phyloP scores from a whole-genome alignment of 345 rosid genomes.

The Turritis glabra region DNA sequence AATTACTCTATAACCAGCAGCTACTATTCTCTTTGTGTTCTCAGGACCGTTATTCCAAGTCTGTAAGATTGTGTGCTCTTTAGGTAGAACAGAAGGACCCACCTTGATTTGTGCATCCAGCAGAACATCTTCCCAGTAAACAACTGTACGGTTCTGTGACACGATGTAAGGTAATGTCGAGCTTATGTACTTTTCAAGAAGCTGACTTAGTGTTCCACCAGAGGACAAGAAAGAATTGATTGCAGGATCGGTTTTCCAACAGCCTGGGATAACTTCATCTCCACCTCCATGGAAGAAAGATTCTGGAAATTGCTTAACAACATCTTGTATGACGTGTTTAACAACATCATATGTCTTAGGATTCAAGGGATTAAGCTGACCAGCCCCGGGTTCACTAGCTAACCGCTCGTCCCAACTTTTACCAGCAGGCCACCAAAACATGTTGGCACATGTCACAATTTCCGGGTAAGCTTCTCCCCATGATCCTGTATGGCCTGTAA shows the following conservation, averaged over 20 bases:
- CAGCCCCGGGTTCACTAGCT: constrained; percentile 84
- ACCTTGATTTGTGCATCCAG: constrained; percentile 55
- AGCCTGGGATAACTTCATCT: constrained; percentile 77
- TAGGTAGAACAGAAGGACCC: constrained; percentile 52
- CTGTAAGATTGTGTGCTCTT: constrained; percentile 65
- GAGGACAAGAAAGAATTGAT: constrained; percentile 58
- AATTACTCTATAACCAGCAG: constrained; percentile 74
- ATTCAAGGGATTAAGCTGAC: constrained; percentile 79
- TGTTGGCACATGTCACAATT: constrained; percentile 75
- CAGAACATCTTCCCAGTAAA: constrained; percentile 87
- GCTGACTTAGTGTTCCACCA: constrained; percentile 67
- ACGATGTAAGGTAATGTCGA: constrained; percentile 60
- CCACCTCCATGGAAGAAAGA: constrained; percentile 73
- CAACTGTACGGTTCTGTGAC: constrained; percentile 71
- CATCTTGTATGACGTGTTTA: constrained; percentile 58
- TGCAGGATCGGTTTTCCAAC: constrained; percentile 73
- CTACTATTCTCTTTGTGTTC: constrained; percentile 64
- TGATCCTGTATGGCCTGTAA: constrained; percentile 72
- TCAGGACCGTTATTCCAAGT: constrained; percentile 79
- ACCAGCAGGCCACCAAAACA: constrained; percentile 84
- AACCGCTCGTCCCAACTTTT: constrained; percentile 56
- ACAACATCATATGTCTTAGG: constrained; percentile 74
- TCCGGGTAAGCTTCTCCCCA: constrained; percentile 90
- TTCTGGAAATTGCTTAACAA: constrained; percentile 60
- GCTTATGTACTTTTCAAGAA: constrained; percentile 63